phyloP scores from a whole-genome alignment of 768 basidiomycete genomes.

The Arthromyces matolae region DNA sequence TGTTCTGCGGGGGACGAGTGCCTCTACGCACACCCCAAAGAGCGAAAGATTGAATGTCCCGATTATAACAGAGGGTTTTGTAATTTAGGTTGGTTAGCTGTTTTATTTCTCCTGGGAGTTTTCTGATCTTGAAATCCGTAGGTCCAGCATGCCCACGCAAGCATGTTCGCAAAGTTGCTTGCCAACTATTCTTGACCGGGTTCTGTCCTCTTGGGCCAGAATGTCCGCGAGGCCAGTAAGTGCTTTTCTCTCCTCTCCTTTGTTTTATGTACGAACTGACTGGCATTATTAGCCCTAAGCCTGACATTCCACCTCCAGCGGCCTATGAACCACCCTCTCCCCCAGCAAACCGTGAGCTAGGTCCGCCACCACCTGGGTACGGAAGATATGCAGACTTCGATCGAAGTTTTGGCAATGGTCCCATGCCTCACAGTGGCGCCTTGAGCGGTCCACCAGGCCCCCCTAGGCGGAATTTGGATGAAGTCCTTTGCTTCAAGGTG shows the following conservation, averaged over 20 bases:
- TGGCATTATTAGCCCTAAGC: constrained; percentile 60
- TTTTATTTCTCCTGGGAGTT: not conserved
- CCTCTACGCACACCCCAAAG: constrained; percentile 92
- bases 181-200: constrained; percentile 87
- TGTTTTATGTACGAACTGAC: constrained; percentile 12
- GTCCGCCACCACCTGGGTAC: constrained; percentile 90
- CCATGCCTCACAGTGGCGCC: constrained; percentile 20
- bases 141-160: constrained; percentile 88
- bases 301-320: constrained; percentile 23
- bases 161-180: constrained; percentile 88
- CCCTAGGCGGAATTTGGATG: constrained; percentile 70
- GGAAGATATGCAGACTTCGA: constrained; percentile 81
- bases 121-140: constrained; percentile 24
- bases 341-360: constrained; percentile 73
- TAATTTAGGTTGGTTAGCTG: constrained; percentile 71
- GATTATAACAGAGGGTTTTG: constrained; percentile 97
- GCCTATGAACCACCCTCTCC: constrained; percentile 62
- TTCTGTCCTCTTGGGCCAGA: constrained; percentile 90
- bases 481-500: constrained; percentile 87
- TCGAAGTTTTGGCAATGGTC: constrained; percentile 40
- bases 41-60: constrained; percentile 87
- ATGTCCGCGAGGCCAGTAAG: constrained; percentile 83
- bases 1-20: constrained; percentile 97
- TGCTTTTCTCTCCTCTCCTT: constrained; percentile 30
- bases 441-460: constrained; percentile 29